A percentile compares a stretch with the other conserved stretches of the same genome.
phyloP scores from a whole-genome alignment of 2,329 filamentous ascomycete genomes.

The Penicillium sp. region DNA sequence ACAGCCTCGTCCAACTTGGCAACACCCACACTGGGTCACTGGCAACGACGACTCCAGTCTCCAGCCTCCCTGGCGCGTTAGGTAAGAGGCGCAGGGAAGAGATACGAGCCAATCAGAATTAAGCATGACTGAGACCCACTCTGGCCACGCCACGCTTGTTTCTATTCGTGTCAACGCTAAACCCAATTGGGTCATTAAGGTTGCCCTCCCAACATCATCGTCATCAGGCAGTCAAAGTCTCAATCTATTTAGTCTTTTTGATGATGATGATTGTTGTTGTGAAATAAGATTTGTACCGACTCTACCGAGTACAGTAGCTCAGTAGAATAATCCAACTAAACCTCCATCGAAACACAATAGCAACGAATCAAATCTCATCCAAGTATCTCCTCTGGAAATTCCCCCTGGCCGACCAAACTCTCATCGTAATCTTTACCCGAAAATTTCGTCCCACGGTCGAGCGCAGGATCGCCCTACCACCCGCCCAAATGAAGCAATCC shows the following conservation, averaged over 20 bases:
- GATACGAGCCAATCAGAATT: constrained; percentile 27
- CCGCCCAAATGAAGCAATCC: constrained; percentile 7
- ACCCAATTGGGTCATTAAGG: constrained; percentile 11
- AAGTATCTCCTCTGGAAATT: neutral
- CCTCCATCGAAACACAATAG: neutral
- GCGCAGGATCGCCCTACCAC: constrained; percentile 20
- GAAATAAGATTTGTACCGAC: neutral
- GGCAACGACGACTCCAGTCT: constrained; percentile 28
- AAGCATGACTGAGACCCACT: neutral
- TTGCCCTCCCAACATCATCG: constrained; percentile 7
- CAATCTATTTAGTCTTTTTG: neutral
- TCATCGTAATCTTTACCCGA: neutral
- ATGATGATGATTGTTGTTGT: neutral
- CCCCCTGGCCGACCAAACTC: constrained; percentile 9
- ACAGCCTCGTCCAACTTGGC: constrained; percentile 23
- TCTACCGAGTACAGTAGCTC: no score
- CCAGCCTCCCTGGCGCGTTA: constrained; percentile 26
- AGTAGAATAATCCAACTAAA: no score
- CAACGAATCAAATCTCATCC: neutral
- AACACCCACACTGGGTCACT: neutral
- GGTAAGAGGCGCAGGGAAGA: constrained; percentile 30
- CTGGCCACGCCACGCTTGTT: constrained; percentile 36
- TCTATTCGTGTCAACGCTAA: constrained; percentile 32
- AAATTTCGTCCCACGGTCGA: constrained; percentile 16
- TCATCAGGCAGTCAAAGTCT: neutral